Percentiles rank a stretch among this genome's conserved stretches.
Conservation (phyloP, 2,329 filamentous ascomycete genomes). For the Chaetomium strumarium region DNA sequence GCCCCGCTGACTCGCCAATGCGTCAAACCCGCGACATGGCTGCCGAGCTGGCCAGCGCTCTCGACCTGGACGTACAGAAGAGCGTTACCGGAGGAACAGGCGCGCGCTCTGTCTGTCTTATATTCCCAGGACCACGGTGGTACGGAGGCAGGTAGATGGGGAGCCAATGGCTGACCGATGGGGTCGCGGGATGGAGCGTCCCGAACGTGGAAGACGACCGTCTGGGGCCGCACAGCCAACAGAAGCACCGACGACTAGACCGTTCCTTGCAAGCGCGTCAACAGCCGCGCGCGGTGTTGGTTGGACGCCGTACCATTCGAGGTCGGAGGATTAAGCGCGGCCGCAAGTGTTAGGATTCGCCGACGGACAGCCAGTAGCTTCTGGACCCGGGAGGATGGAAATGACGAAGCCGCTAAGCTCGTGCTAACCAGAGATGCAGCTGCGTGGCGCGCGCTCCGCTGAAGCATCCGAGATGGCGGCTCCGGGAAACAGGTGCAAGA, state of each 20-base stretch:
- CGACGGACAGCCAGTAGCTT: constrained; percentile 7
- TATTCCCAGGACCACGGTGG: constrained; percentile 10
- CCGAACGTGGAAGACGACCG: not conserved
- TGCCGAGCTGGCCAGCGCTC: constrained; percentile 3
- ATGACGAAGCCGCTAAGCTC: not conserved
- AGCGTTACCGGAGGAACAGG: constrained; percentile 19
- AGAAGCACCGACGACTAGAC: constrained; percentile 2
- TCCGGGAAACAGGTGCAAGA: constrained; percentile 11
- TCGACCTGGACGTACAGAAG: constrained; percentile 3
- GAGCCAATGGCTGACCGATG: constrained; percentile 18
- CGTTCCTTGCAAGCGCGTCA: constrained; percentile 21
- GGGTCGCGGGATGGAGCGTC: constrained; percentile 7
- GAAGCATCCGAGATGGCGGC: constrained; percentile 8
- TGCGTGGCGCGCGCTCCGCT: constrained; percentile 20
- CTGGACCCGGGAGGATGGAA: not conserved
- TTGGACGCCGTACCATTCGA: constrained; percentile 2
- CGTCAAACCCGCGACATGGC: not conserved
- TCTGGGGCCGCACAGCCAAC: constrained; percentile 18
- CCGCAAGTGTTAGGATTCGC: constrained; percentile 4
- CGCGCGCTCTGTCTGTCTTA: constrained; percentile 22
- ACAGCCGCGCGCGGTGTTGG: constrained; percentile 23
- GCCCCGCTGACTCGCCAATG: not conserved
- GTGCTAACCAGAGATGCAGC: constrained; percentile 7
- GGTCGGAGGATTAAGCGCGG: constrained; percentile 18
- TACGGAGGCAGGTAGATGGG: not conserved